A percentile compares a stretch with the other conserved stretches of the same genome.
phyloP scores from a whole-genome alignment of 495 filamentous ascomycete genomes.

The Penicillium cosmopolitanum region DNA sequence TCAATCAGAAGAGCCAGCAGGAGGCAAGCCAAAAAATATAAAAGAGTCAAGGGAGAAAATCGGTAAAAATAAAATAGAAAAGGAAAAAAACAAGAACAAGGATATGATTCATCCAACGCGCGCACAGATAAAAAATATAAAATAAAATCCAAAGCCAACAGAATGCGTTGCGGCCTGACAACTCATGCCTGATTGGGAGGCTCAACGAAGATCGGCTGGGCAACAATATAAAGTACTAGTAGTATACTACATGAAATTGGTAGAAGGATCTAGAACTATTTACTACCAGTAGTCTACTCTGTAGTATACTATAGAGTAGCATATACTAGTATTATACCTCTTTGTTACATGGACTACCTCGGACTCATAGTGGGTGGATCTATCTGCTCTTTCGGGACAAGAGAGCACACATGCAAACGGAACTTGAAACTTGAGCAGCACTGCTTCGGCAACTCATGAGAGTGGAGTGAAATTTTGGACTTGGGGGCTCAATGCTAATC shows the following conservation, averaged over 20 bases:
- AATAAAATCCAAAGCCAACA: constrained; percentile 20
- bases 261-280: too few relatives aligned
- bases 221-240: constrained; percentile 1
- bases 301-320: too few relatives aligned
- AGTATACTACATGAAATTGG: too few relatives aligned
- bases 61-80: neutral
- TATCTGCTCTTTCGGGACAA: too few relatives aligned
- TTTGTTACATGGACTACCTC: too few relatives aligned
- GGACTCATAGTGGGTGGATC: too few relatives aligned
- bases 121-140: constrained; percentile 30
- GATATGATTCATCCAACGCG: constrained; percentile 34
- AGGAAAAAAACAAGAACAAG: constrained; percentile 8
- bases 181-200: constrained; percentile 35
- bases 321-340: too few relatives aligned
- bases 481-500: constrained; percentile 6
- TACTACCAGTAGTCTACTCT: too few relatives aligned
- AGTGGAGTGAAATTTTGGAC: constrained; percentile 14
- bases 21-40: constrained; percentile 6
- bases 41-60: constrained; percentile 9
- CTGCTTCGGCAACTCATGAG: neutral
- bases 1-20: constrained; percentile 18
- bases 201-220: constrained; percentile 8
- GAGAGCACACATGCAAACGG: too few relatives aligned
- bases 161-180: constrained; percentile 39
- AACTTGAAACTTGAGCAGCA: neutral